Conservation (phyloP, 108 stramenopile species). For the Skeletonema costatum region DNA sequence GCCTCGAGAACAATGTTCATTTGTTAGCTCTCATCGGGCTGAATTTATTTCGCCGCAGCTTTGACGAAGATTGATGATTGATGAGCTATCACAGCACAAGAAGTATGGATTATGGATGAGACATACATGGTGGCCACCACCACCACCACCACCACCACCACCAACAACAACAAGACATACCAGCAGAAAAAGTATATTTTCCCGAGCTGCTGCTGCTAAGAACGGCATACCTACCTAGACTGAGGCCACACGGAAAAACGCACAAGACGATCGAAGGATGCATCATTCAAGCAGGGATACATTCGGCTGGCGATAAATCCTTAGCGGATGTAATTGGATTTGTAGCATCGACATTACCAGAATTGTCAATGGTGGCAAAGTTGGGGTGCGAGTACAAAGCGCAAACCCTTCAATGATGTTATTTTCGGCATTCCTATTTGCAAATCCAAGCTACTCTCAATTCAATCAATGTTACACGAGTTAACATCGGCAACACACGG, state of each 20-base stretch:
- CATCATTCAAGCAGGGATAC: conserved; percentile 31
- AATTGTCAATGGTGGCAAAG: conserved; percentile 27
- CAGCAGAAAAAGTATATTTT: too few relatives aligned
- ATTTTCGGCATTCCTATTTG: conserved; percentile 35
- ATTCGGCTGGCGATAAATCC: not conserved
- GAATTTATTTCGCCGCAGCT: too few relatives aligned
- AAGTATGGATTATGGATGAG: too few relatives aligned
- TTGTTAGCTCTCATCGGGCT: too few relatives aligned
- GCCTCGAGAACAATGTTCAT: too few relatives aligned
- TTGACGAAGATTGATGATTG: too few relatives aligned
- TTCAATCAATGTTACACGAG: conserved; percentile 11
- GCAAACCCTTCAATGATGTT: conserved; percentile 28
- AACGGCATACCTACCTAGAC: conserved; percentile 15
- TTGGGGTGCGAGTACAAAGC: conserved; percentile 1
- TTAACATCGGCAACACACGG: conserved; percentile 9
- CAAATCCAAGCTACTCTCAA: conserved; percentile 18
- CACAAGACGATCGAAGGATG: conserved; percentile 44
- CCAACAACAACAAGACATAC: too few relatives aligned
- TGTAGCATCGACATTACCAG: conserved; percentile 40
- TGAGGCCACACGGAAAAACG: conserved; percentile 41
- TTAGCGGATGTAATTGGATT: conserved; percentile 31
- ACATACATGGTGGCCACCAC: too few relatives aligned
- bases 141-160: too few relatives aligned
- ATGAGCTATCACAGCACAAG: too few relatives aligned
- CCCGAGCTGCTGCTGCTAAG: conserved; percentile 3